Evolutionary conservation across 1,284 basidiomycete genomes (phyloP), one percentile per base, ranked within the genome.

Genomic region (Irpex lacteus): DNA sequence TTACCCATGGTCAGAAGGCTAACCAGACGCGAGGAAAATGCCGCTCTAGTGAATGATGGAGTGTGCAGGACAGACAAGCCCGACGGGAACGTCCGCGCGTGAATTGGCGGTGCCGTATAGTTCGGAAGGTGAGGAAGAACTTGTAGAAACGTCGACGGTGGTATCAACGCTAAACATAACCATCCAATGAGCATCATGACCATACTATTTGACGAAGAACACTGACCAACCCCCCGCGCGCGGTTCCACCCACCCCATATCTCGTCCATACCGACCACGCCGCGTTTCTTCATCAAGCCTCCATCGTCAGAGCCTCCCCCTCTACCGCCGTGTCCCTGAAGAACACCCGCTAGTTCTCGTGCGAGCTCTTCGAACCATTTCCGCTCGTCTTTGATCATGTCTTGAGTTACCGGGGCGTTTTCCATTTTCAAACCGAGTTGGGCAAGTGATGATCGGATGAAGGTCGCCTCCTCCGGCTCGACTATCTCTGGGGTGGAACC

Each of bases 211-310:
- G 21, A 58, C n/a, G 59, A 34, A 26, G 32, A 15, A 1, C 5
- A 81, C 94, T 74, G 72, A 95, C 95, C 90, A 60, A 98, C 91
- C 59, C 97, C 97, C 64, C 97, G 81, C 1, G 95, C 95, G 60
- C 97, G 89, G 76, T 98, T 98, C 97, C 97, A 99, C 1, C 93
- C 86, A 53, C 95, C 95, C 97, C 97, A 99, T 0, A 95, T 91
- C 75, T 98, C 96, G 74, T 99, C 97, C 18, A 98, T 80, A 0
- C 91, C 93, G 21, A 98, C 83, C 15, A 98, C 85, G 0, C 94
- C 95, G 53, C 90, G 82, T 40, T 81, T 78, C 66, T 80, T 81
- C 89, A 92, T 89, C 70, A 90, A 79, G 8, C 89, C 86, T 1
- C 79, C 76, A 0, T 72, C 37, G 50, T 65, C 61, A 71, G 72